Base-by-base conservation (phyloP, 176 grass and related monocot species). In the Oryza rufipogon region DNA sequence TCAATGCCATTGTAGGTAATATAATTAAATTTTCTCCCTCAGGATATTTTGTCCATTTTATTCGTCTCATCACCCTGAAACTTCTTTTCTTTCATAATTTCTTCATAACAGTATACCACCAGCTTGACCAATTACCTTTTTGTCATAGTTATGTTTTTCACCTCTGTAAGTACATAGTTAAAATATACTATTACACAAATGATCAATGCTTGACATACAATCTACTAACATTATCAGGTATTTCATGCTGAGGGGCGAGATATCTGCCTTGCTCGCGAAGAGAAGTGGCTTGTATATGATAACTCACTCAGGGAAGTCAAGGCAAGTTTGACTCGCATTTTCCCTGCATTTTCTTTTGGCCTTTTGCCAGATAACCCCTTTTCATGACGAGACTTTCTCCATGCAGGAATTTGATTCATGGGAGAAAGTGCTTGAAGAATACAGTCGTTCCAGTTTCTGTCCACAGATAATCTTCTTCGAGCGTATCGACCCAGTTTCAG, bases 221-320 rank as follows among this genome's bases (percentile, higher is more conserved):
- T 71, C 38, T 39, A 38, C 20, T 71, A 46, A 44, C 20, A 71
- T 71, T 23, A 39, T 25, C n/a, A 46, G 41, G 39, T 72, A 23
- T 72, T 42, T 46, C n/a, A n/a, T 25, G 70, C 70, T 72, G 41
- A 46, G 38, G 41, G 36, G 17, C 70, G 4, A 46, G 36, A 72
- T 25, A 19, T 72, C 41, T 46, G 70, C 70, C 46, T 72, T 72
- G 41, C 70, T 45, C 70, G 41, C 1, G 41, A 46, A 72, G 19
- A 72, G 4, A 72, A 72, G 70, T 71, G 69, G 69, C 69, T 15
- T 23, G 39, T 45, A 45, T 71, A 71, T 45, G 69, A 71, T 11
- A 45, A 44, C 11, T 45, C 38, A 44, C 11, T 48, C 47, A 13
- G 0, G 0, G 2, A 7, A n/a, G 20, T 70, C 34, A n/a, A 44